Evolutionary conservation across 768 basidiomycete genomes (phyloP), one percentile per base, ranked within the genome.

Genomic region (Psilocybe subaeruginosa): DNA sequence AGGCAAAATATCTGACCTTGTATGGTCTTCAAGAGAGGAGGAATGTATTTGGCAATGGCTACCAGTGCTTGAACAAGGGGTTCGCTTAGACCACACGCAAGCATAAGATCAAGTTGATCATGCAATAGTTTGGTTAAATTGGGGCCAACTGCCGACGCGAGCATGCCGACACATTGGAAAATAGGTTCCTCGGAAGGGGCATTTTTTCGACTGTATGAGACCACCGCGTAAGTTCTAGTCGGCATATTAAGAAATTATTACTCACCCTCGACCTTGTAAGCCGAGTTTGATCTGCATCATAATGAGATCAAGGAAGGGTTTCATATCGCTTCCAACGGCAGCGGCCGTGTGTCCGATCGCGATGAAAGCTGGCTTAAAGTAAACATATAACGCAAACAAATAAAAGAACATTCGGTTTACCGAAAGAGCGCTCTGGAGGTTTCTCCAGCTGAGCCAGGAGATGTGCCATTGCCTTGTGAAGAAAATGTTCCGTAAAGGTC

Each of bases 121-220:
- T 98, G 97, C 59, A 99, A 82, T 49, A 97, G 82, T 70, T 97
- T 95, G 0, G 97, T 99, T 50, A 99, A 79, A 73, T 95, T 97
- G 2, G 95, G 95, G 0, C 97, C 97, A 33, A 99, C 95, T 8
- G 97, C 93, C 1, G 88, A 86, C 1, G 96, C 94, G 46, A 99
- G 80, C 95, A 98, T 97, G 39, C 94, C 94, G 61, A 99, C 85
- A 74, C 97, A 99, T 80, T 98, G 93, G 70, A 99, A 99, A 60
- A 99, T 95, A 0, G 96, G 91, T 65, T 95, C 95, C 73, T 98
- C 96, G 14, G 90, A 89, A 2, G 93, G 92, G 1, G 95, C 92
- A 70, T 94, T 95, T 81, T 95, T 97, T 70, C 89, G 88, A 59
- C 87, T 89, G 63, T 30, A 47, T 37, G 46, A 39, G 9, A 14